Evolutionary conservation across 306 rosid genomes (phyloP).

Genomic region (Hylodesmum podocarpum): DNA sequence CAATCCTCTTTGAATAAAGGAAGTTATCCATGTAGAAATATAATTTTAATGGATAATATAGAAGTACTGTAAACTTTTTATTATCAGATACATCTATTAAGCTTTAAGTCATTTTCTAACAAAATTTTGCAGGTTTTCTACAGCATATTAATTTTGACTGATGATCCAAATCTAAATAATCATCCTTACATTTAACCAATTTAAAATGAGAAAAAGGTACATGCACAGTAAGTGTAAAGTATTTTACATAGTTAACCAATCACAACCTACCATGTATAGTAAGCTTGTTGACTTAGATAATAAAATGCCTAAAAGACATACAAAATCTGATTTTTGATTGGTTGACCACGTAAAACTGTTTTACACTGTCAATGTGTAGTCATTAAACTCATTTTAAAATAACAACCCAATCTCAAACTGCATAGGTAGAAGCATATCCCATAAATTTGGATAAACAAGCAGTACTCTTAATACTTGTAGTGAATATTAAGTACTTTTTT

Average conservation of each 20-base stretch:
- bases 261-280: too few relatives aligned
- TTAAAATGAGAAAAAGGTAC: too few relatives aligned
- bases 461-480: background rate
- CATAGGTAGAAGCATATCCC: background rate
- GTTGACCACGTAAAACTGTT: too few relatives aligned
- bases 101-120: background rate
- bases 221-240: too few relatives aligned
- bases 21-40: background rate
- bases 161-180: background rate
- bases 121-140: background rate
- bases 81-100: background rate
- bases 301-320: too few relatives aligned
- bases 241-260: too few relatives aligned
- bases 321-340: too few relatives aligned
- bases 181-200: background rate
- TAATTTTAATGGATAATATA: background rate
- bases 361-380: too few relatives aligned
- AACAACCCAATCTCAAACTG: background rate
- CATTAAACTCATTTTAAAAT: conserved; percentile 2
- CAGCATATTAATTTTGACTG: background rate
- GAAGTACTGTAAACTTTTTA: background rate
- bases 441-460: background rate
- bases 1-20: background rate
- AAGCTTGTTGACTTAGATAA: too few relatives aligned
- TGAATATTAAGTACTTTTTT: background rate